A percentile compares a stretch with the other conserved stretches of the same genome.
Conservation (phyloP, 139 green algal species). For the Coelastrella sp. region DNA sequence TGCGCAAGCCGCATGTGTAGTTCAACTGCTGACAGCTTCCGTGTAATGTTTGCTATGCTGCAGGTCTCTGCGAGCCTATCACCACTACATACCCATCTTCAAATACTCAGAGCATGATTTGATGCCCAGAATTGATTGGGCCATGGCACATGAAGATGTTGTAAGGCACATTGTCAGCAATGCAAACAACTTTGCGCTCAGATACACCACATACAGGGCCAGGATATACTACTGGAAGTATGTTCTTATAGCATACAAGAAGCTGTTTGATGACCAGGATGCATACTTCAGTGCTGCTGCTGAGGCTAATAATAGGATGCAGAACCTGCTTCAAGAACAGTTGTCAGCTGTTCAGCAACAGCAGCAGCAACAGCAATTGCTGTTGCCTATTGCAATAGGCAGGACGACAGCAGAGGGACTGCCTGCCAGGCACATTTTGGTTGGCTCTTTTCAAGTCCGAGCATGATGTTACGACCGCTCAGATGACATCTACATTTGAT, state of each 20-base stretch:
- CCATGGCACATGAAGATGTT: neutral
- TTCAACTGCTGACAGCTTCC: no score
- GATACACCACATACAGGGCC: slow-evolving; percentile 26
- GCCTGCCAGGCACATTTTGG: no score
- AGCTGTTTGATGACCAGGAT: slow-evolving; percentile 11
- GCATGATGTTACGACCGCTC: no score
- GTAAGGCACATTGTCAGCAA: neutral
- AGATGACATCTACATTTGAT: no score
- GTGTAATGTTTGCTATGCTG: neutral
- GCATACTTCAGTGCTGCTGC: neutral
- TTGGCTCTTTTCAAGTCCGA: no score
- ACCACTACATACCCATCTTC: slow-evolving; percentile 43
- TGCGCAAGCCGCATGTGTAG: neutral
- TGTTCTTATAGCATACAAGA: slow-evolving; percentile 14
- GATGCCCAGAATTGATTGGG: slow-evolving; percentile 17
- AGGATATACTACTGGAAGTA: slow-evolving; percentile 43
- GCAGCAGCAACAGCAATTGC: neutral
- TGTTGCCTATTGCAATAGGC: no score
- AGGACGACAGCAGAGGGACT: no score
- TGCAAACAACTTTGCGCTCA: slow-evolving; percentile 39
- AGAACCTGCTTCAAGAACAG: neutral
- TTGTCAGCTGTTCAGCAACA: neutral
- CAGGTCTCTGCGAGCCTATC: slow-evolving; percentile 31
- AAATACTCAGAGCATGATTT: slow-evolving; percentile 23
- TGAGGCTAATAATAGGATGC: neutral